Evolutionary conservation across 139 green algal species (phyloP).

Genomic region (Chlamydomonas incerta): DNA sequence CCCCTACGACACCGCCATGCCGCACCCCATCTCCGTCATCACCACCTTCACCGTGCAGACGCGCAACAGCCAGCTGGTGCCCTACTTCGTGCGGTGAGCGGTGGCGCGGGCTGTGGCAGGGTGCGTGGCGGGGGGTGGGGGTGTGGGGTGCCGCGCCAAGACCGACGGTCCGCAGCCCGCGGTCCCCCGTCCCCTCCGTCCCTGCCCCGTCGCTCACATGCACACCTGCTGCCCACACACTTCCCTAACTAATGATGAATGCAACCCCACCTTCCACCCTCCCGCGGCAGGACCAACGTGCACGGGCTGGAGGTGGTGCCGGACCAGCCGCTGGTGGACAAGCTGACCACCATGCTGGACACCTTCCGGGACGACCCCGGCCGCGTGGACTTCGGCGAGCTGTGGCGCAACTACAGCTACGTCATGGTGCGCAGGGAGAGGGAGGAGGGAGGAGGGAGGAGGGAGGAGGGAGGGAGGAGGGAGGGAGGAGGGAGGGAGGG

Average conservation of each 20-base stretch:
- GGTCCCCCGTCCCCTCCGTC: neutral
- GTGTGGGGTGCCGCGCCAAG: neutral
- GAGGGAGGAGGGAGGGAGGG: neutral
- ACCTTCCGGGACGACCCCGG: constrained; percentile 53
- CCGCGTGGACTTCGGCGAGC: constrained; percentile 58
- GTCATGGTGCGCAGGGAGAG: constrained; percentile 1
- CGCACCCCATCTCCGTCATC: constrained; percentile 50
- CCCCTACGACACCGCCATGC: constrained; percentile 82
- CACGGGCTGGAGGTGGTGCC: constrained; percentile 39
- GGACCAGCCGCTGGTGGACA: neutral
- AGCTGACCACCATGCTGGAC: constrained; percentile 43
- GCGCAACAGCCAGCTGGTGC: constrained; percentile 24
- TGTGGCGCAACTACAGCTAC: constrained; percentile 75
- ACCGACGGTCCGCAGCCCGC: neutral
- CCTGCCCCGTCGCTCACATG: neutral
- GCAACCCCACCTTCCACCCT: neutral
- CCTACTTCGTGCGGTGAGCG: constrained; percentile 44
- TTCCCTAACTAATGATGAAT: too few species aligned
- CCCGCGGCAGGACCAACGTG: constrained; percentile 30
- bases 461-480: neutral
- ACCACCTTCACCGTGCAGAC: constrained; percentile 58
- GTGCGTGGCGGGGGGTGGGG: neutral
- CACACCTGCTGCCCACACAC: neutral
- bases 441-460: neutral
- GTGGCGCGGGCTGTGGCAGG: too few species aligned